phyloP scores from a whole-genome alignment of 1,284 basidiomycete species.

The Ceratobasidium sp. region DNA sequence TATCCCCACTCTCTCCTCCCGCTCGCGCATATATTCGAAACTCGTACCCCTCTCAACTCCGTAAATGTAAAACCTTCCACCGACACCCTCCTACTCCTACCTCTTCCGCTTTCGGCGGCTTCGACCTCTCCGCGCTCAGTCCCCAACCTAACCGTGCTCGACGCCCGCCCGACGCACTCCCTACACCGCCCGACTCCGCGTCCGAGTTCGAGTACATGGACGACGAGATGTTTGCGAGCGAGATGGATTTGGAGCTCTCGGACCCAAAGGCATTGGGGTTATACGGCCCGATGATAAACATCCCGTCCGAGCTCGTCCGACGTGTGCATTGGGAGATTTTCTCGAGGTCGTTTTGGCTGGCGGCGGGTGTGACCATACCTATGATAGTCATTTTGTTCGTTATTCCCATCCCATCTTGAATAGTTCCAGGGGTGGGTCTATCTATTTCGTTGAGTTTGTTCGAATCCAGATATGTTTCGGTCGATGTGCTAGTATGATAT shows the following conservation, averaged over 20 bases:
- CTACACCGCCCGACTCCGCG: not conserved
- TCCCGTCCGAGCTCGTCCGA: slow-evolving; percentile 4
- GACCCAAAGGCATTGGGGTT: slow-evolving; percentile 18
- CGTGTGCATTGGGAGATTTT: slow-evolving; percentile 27
- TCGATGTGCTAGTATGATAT: no score
- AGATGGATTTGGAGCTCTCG: slow-evolving; percentile 18
- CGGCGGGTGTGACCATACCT: not conserved
- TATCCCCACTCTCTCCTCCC: not conserved
- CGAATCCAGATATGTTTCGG: not conserved
- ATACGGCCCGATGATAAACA: slow-evolving; percentile 33
- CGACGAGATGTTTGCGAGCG: not conserved
- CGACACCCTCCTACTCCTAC: not conserved
- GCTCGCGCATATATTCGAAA: slow-evolving; percentile 30
- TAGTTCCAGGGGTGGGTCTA: not conserved
- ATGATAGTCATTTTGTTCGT: slow-evolving; percentile 16
- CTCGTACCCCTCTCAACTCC: not conserved
- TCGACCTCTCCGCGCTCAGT: slow-evolving; percentile 14
- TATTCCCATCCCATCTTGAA: slow-evolving; percentile 22
- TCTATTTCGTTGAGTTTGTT: not conserved
- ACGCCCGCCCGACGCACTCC: not conserved
- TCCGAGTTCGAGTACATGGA: not conserved
- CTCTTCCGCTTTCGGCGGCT: not conserved
- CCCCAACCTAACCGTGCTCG: not conserved
- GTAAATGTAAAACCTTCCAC: not conserved
- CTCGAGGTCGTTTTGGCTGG: slow-evolving; percentile 11